Evolutionary conservation across 805 yeast genomes (phyloP).

Genomic region (Candida sakaeoensis): DNA sequence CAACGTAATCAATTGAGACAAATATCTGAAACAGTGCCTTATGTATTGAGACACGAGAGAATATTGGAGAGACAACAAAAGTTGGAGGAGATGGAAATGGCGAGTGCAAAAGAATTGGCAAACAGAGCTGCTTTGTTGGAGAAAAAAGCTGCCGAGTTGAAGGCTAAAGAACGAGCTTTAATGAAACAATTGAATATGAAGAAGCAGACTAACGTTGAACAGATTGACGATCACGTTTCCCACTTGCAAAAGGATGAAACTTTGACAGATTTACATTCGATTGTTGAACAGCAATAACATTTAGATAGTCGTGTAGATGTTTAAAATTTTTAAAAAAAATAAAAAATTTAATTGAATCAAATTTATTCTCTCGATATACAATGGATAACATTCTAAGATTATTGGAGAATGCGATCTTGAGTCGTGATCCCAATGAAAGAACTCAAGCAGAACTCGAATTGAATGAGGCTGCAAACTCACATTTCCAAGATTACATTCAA

Average conservation of each 20-base stretch:
- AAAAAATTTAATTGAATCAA: neutral
- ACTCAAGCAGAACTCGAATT: slow-evolving; percentile 77
- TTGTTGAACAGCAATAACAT: slow-evolving; percentile 19
- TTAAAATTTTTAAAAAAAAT: neutral
- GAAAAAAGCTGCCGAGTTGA: slow-evolving; percentile 68
- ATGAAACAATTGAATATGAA: slow-evolving; percentile 35
- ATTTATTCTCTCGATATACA: neutral
- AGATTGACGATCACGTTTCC: slow-evolving; percentile 1
- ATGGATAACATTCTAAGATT: slow-evolving; percentile 54
- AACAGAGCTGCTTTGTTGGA: slow-evolving; percentile 74
- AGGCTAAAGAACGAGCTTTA: slow-evolving; percentile 57
- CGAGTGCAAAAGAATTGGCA: slow-evolving; percentile 70
- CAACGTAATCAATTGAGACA: slow-evolving; percentile 66
- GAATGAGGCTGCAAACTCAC: slow-evolving; percentile 62
- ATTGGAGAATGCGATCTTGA: slow-evolving; percentile 76
- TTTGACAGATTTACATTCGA: slow-evolving; percentile 47
- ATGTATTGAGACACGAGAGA: slow-evolving; percentile 72
- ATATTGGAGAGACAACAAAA: slow-evolving; percentile 72
- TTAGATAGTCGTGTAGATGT: neutral
- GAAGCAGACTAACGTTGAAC: slow-evolving; percentile 3
- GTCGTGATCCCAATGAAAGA: slow-evolving; percentile 63
- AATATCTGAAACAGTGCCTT: slow-evolving; percentile 83
- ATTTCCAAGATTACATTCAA: slow-evolving; percentile 71
- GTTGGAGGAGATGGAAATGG: slow-evolving; percentile 74
- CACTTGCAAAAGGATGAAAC: slow-evolving; percentile 45